Conservation (phyloP, 768 basidiomycete genomes). For the Termitomyces sp. region DNA sequence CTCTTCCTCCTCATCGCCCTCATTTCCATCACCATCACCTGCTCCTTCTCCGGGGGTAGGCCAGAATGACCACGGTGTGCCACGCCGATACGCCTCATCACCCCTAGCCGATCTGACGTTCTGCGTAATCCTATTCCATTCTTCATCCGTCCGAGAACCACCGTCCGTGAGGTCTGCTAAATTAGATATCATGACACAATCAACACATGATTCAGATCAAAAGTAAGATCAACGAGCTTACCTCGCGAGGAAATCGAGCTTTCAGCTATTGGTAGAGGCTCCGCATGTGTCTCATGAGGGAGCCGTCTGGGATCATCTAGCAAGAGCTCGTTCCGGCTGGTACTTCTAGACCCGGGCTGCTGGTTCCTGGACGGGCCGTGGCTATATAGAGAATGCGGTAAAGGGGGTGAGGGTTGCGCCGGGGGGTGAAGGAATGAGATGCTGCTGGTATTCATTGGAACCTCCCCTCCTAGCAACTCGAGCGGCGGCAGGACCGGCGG, state of each 20-base stretch:
- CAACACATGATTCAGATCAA: neutral
- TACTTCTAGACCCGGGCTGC: slow-evolving; percentile 3
- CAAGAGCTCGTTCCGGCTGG: slow-evolving; percentile 2
- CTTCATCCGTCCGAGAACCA: slow-evolving; percentile 2
- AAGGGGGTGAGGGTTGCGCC: slow-evolving; percentile 17
- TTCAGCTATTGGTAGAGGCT: neutral
- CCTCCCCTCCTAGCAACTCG: slow-evolving; percentile 19
- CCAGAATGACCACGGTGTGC: slow-evolving; percentile 3
- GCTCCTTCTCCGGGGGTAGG: neutral
- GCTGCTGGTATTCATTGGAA: slow-evolving; percentile 9
- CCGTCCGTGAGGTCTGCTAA: neutral
- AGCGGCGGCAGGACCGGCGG: slow-evolving; percentile 33
- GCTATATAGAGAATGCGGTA: slow-evolving; percentile 13
- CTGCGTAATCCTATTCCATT: slow-evolving; percentile 1
- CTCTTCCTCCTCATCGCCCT: neutral
- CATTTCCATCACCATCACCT: neutral
- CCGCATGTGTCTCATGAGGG: slow-evolving; percentile 4
- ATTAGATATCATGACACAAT: neutral
- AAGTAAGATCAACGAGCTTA: slow-evolving; percentile 1
- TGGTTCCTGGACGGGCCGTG: slow-evolving; percentile 11
- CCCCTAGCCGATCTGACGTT: neutral
- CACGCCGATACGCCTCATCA: neutral
- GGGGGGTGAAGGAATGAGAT: slow-evolving; percentile 21
- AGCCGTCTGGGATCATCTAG: slow-evolving; percentile 8
- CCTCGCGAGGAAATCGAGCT: slow-evolving; percentile 1